phyloP scores from a whole-genome alignment of 108 stramenopile species.

The Cylindrotheca closterium region DNA sequence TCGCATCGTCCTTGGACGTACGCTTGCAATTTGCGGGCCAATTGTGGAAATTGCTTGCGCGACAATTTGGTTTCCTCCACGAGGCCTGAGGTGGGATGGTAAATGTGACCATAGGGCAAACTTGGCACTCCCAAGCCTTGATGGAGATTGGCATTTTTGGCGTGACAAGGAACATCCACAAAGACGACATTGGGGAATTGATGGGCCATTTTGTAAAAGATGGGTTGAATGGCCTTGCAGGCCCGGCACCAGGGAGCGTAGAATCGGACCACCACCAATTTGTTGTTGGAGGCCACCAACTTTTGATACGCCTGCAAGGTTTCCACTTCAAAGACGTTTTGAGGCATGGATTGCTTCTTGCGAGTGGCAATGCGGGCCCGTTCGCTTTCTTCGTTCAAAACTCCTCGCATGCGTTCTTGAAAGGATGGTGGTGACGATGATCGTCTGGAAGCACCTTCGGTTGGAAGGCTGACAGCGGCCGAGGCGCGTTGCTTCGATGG shows the following conservation, averaged over 20 bases:
- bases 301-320: slow-evolving; percentile 56
- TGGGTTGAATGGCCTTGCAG: slow-evolving; percentile 58
- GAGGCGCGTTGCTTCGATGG: background rate
- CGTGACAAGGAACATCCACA: slow-evolving; percentile 67
- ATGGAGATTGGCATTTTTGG: slow-evolving; percentile 67
- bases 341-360: background rate
- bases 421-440: background rate
- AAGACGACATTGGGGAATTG: slow-evolving; percentile 65
- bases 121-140: slow-evolving; percentile 62
- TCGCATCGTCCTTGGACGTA: slow-evolving; percentile 12
- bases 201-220: slow-evolving; percentile 41
- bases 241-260: slow-evolving; percentile 69
- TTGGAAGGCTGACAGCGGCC: background rate
- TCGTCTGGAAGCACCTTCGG: no score
- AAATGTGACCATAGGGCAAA: slow-evolving; percentile 75
- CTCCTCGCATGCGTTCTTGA: background rate
- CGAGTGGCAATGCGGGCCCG: background rate
- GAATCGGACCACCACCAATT: slow-evolving; percentile 60
- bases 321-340: slow-evolving; percentile 31
- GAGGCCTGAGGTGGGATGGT: slow-evolving; percentile 62
- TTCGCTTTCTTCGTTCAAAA: background rate
- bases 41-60: background rate
- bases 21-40: slow-evolving; percentile 7
- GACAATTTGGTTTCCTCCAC: slow-evolving; percentile 38
- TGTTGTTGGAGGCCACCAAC: slow-evolving; percentile 45